Base-by-base conservation (phyloP, 1,284 basidiomycete species). In the Volvariella volvacea region DNA sequence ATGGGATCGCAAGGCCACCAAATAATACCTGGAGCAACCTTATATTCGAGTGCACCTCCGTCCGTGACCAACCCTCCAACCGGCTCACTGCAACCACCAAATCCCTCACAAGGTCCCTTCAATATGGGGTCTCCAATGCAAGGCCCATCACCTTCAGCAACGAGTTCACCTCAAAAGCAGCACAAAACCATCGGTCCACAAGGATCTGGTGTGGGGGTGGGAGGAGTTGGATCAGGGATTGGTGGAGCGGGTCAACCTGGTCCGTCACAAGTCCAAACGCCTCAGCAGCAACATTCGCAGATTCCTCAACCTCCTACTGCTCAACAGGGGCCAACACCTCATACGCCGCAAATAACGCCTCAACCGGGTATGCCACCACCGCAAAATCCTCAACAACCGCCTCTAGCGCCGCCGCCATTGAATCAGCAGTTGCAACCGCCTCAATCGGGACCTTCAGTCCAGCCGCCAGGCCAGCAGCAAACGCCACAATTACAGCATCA, bases 121-220 rank as follows among this genome's bases (percentile, higher is more conserved):
- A 28, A 28, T 12, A 28, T 28, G 25, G 25, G 6, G 12, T 28
- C 25, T 28, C 25, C 25, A 6, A 28, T 28, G 25, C 25, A 28
- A 28, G 25, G 25, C 6, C 6, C 25, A 28, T 28, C 74, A 9
- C 52, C 68, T 44, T 70, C 74, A 49, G 66, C 69, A 43, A 65
- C 71, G 50, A 74, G 67, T 47, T 70, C 73, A 16, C 70, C 73
- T 21, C 73, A 71, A 59, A 74, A 76, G 55, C 73, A 75, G 60
- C 69, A 71, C 59, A 78, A 78, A 56, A 70, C 67, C 48, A 74
- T 64, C 12, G 25, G 25, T 28, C 25, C 6, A 28, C 25, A 28
- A 28, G 12, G 6, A 12, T 12, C 6, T 55, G 71, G 66, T 28
- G 22, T 21, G 31, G 21, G 15, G 28, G 20, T 19, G n/a, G 22